Percentiles rank a stretch among this genome's conserved stretches.
Evolutionary conservation across 148 eudicot genomes (phyloP).

Genomic region (Rhododendron mucronatum): DNA sequence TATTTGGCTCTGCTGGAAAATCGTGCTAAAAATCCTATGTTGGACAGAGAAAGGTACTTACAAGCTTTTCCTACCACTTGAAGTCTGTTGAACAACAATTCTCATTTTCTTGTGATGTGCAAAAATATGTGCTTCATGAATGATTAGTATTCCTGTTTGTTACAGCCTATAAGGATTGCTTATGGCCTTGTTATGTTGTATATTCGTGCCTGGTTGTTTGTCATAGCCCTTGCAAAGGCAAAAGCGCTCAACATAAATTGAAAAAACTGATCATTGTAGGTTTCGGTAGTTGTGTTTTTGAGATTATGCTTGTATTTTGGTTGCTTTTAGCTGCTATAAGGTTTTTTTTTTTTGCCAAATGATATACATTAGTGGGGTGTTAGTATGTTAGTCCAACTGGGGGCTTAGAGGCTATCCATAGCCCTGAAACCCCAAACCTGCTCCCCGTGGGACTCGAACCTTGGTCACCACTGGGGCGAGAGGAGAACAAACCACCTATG

Average conservation of each 20-base stretch:
- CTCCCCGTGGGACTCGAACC: too few species aligned
- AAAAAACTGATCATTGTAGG: neutral
- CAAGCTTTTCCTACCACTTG: neutral
- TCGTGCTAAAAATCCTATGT: slow-evolving; percentile 23
- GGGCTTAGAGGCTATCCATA: too few species aligned
- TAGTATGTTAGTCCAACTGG: too few species aligned
- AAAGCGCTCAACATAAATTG: neutral
- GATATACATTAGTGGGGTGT: too few species aligned
- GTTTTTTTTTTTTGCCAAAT: too few species aligned
- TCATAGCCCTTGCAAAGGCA: neutral
- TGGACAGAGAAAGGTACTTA: neutral
- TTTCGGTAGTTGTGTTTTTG: neutral
- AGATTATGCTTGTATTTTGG: neutral
- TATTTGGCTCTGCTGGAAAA: slow-evolving; percentile 87
- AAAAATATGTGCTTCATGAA: neutral
- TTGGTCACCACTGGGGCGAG: too few species aligned
- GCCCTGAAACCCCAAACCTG: too few species aligned
- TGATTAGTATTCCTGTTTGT: neutral
- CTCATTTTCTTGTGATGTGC: neutral
- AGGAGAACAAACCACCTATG: too few species aligned
- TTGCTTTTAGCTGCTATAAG: neutral
- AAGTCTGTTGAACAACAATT: neutral
- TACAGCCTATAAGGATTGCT: neutral
- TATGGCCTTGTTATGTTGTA: neutral
- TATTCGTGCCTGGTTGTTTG: neutral